Evolutionary conservation across 257 asterid species (phyloP), one percentile per base, ranked within the genome.

Genomic region (Handroanthus guayacan): DNA sequence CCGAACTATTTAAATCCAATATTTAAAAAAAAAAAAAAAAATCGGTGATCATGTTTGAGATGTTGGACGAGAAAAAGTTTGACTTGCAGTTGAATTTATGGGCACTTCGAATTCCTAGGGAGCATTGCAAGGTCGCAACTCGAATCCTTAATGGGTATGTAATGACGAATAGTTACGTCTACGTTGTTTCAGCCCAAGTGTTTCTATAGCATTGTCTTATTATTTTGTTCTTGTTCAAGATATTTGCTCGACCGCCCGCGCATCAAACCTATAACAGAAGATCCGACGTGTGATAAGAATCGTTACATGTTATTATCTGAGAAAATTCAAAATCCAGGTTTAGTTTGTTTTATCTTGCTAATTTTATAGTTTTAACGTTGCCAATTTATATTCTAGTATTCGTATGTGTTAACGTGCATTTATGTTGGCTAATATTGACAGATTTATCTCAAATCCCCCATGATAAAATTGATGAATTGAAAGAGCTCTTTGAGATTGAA

Each of bases 191-290:
- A 62, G 16, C 45, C 63, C 50, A 5, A 48, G 61, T 51, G 36
- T 72, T 31, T 72, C 16, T 63, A 34, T 25, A 17, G 56, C 73
- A 12, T 48, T 69, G 25, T 58, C 48, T 79, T 36, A 56, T 41
- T 16, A 7, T 66, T 69, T 62, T 55, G 62, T 55, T 71, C 69
- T 25, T 36, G 13, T 74, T 79, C 82, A 71, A 95, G 98, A 60
- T 90, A 89, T 84, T 63, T 95, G 89, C 89, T 95, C 78, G 89
- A 95, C 69, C 85, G 86, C 84, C 93, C 97, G 37, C 96, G 98
- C 71, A 37, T 91, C 77, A 95, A 95, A 79, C 98, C 99, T 45
- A 72, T 92, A 56, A 89, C 91, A 1, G 96, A 88, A 80, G 98
- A 95, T 75, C 99, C 99, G 31, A 81, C 90, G 1, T 68, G 84